These are phyloP conservation scores for Myriosclerotinia duriaeana DNA, from an alignment of 2,329 filamentous ascomycete genomes.

Conservation along the genomic window DNA sequence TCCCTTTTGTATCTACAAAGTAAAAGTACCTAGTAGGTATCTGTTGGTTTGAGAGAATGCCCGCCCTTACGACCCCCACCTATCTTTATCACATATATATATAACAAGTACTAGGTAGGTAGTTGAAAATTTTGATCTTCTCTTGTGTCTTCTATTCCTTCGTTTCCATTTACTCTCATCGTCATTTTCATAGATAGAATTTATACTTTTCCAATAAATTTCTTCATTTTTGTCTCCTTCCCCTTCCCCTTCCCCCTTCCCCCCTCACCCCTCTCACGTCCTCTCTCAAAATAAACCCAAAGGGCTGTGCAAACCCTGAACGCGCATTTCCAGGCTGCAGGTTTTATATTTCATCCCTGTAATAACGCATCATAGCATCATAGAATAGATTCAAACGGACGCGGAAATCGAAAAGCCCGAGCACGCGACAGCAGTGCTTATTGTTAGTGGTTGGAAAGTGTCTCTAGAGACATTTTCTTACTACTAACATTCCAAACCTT, in stretches of 20 bases:
- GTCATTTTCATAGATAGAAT: neutral
- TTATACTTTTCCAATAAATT: no score
- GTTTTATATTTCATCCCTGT: conserved; percentile 6
- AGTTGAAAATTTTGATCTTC: no score
- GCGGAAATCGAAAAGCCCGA: conserved; percentile 2
- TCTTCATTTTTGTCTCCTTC: no score
- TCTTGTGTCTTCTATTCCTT: no score
- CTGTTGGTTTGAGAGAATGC: no score
- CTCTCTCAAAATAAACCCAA: no score
- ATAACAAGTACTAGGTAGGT: neutral
- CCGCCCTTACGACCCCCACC: neutral
- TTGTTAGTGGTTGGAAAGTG: conserved; percentile 40
- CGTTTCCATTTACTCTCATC: no score
- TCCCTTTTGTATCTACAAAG: no score
- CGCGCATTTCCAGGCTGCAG: conserved; percentile 18
- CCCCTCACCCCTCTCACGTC: no score
- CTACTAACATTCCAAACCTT: conserved; percentile 37
- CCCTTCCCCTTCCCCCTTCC: no score
- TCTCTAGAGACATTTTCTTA: conserved; percentile 44
- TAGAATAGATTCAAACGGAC: neutral
- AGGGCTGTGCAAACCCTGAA: conserved; percentile 10
- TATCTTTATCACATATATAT: conserved; percentile 7
- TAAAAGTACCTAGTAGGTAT: no score
- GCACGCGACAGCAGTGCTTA: conserved; percentile 13
- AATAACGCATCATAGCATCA: conserved; percentile 15